These are phyloP conservation scores for Candolleomyces efflorescens DNA, from an alignment of 768 basidiomycete genomes.

Conservation along the genomic window DNA sequence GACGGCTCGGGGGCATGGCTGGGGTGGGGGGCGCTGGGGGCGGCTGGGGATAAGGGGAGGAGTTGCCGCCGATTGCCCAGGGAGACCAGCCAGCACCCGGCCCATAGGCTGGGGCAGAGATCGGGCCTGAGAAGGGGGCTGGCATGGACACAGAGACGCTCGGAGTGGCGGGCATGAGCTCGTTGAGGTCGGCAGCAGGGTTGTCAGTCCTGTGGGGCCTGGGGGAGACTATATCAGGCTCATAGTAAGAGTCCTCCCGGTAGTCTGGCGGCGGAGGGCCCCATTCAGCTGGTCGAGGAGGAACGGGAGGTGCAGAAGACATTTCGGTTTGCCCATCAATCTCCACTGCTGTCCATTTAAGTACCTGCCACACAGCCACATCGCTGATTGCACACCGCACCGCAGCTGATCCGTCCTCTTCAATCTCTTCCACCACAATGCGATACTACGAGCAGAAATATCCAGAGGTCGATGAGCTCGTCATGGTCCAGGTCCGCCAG, in stretches of 20 bases:
- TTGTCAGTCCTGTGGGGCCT: constrained; percentile 8
- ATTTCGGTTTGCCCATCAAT: background rate
- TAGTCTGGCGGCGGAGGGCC: constrained; percentile 37
- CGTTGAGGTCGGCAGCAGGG: background rate
- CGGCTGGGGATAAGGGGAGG: no score
- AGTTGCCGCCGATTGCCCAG: constrained; percentile 10
- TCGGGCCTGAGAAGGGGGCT: constrained; percentile 7
- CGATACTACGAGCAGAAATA: constrained; percentile 92
- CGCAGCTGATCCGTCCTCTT: background rate
- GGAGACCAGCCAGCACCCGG: constrained; percentile 13
- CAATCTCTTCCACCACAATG: constrained; percentile 39
- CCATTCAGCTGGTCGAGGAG: constrained; percentile 34
- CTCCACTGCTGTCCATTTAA: background rate
- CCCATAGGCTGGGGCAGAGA: constrained; percentile 6
- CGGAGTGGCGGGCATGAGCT: constrained; percentile 15
- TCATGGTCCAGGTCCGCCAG: constrained; percentile 99
- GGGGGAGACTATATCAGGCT: constrained; percentile 20
- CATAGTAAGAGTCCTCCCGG: constrained; percentile 34
- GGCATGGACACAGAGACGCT: constrained; percentile 19
- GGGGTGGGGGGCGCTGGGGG: constrained; percentile 10
- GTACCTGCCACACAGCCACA: background rate
- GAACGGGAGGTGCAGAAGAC: constrained; percentile 22
- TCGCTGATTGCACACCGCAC: background rate
- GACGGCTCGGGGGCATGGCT: constrained; percentile 16
- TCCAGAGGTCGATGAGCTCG: constrained; percentile 95